These are phyloP conservation scores for Batrachochytrium dendrobatidis DNA, from an alignment of 371 early-diverging fungal genomes.

Conservation along the genomic window DNA sequence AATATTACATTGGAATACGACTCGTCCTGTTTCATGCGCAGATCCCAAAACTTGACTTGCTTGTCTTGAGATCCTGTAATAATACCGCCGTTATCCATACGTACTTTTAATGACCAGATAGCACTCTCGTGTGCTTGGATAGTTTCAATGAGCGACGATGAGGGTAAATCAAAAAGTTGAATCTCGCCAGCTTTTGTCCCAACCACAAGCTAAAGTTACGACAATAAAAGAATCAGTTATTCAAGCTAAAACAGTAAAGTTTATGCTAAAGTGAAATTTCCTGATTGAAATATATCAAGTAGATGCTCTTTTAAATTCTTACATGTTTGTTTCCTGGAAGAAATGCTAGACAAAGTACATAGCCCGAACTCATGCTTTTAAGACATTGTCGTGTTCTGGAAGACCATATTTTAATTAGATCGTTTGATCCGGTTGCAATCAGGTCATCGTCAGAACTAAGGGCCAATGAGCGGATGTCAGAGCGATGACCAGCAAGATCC, in stretches of 20 bases:
- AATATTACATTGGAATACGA: conserved; percentile 13
- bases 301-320: no score
- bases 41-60: conserved; percentile 95
- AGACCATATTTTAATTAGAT: conserved; percentile 84
- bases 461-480: conserved; percentile 79
- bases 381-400: conserved; percentile 70
- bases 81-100: conserved; percentile 82
- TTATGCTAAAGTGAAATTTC: not conserved
- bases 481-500: conserved; percentile 84
- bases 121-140: conserved; percentile 86
- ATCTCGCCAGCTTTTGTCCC: conserved; percentile 88
- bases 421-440: conserved; percentile 73
- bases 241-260: not conserved
- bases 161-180: conserved; percentile 80
- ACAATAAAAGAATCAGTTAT: not conserved
- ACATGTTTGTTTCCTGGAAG: conserved; percentile 84
- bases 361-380: conserved; percentile 78
- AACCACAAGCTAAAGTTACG: conserved; percentile 69
- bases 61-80: conserved; percentile 91
- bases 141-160: conserved; percentile 68
- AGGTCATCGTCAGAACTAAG: conserved; percentile 81
- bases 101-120: conserved; percentile 76
- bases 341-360: conserved; percentile 79
- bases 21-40: conserved; percentile 37
- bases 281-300: not conserved